A percentile compares a stretch with the other conserved stretches of the same genome.
These are phyloP conservation scores for Acidiella bohemica DNA, from an alignment of 495 filamentous ascomycete species.

Conservation along the genomic window DNA sequence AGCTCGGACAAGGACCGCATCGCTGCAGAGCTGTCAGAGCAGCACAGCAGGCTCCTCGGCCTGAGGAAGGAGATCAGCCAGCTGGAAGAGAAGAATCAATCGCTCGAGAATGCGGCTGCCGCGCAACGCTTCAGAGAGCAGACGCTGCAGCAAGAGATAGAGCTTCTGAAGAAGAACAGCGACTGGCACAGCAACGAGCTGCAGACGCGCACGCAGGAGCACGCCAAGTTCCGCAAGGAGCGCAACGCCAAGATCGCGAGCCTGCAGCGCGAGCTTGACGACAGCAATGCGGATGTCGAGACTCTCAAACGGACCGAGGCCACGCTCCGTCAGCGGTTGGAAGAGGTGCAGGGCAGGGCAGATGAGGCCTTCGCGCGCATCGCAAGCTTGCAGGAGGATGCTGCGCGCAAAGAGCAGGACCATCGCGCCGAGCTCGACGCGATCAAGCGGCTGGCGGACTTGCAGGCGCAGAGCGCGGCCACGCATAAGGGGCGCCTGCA, in stretches of 20 bases:
- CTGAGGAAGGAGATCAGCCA: constrained; percentile 64
- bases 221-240: constrained; percentile 85
- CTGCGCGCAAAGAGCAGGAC: constrained; percentile 60
- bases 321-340: constrained; percentile 60
- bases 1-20: constrained; percentile 73
- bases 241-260: constrained; percentile 75
- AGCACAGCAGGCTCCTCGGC: constrained; percentile 77
- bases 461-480: constrained; percentile 70
- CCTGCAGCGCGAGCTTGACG: constrained; percentile 78
- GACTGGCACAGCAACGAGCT: constrained; percentile 87
- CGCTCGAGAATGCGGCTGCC: constrained; percentile 59
- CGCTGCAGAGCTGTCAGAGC: constrained; percentile 67
- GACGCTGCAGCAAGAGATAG: constrained; percentile 73
- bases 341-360: constrained; percentile 72
- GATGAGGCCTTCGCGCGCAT: constrained; percentile 70
- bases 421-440: constrained; percentile 74
- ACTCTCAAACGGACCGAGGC: constrained; percentile 66
- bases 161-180: constrained; percentile 69
- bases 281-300: constrained; percentile 60
- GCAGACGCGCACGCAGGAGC: constrained; percentile 72
- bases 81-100: constrained; percentile 69
- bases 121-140: constrained; percentile 79
- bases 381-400: constrained; percentile 71
- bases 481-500: constrained; percentile 68
- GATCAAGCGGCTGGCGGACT: constrained; percentile 61